These are phyloP conservation scores for Tolypocladium album DNA, from an alignment of 2,329 filamentous ascomycete species.

Conservation along the genomic window DNA sequence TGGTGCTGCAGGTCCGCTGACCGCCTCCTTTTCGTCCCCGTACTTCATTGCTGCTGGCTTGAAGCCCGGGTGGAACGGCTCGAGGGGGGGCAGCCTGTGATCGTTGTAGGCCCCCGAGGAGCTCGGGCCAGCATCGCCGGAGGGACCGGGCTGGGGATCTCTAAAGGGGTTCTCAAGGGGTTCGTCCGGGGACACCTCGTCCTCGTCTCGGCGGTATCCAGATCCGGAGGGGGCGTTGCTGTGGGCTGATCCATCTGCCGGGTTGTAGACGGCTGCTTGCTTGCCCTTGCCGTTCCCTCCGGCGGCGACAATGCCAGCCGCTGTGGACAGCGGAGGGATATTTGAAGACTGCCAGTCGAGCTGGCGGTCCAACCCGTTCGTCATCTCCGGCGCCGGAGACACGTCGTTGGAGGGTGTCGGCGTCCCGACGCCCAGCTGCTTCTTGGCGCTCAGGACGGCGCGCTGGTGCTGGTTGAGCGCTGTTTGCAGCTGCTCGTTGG, in stretches of 20 bases:
- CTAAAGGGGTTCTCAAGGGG: constrained; percentile 23
- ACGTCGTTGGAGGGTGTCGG: constrained; percentile 12
- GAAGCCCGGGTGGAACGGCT: constrained; percentile 29
- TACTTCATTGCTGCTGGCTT: constrained; percentile 3
- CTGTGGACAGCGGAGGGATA: background rate
- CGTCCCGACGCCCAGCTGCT: constrained; percentile 33
- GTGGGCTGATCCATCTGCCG: constrained; percentile 13
- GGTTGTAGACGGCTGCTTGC: constrained; percentile 16
- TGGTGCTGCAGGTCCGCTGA: constrained; percentile 7
- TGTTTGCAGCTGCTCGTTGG: constrained; percentile 80
- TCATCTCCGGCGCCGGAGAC: constrained; percentile 12
- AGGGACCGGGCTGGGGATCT: constrained; percentile 14
- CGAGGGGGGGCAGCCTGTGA: constrained; percentile 16
- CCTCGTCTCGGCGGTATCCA: constrained; percentile 13
- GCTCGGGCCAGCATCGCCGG: constrained; percentile 2
- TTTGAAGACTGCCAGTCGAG: constrained; percentile 5
- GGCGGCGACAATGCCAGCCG: background rate
- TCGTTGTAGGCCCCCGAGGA: constrained; percentile 9
- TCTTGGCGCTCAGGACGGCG: constrained; percentile 55
- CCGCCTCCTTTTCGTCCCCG: background rate
- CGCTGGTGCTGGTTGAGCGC: constrained; percentile 78
- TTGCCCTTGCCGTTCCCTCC: constrained; percentile 23
- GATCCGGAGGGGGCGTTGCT: constrained; percentile 8
- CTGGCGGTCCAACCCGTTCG: constrained; percentile 19
- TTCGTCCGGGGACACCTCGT: constrained; percentile 11